These are phyloP conservation scores for Candida tallmaniae DNA, from an alignment of 805 yeast genomes.

Conservation along the genomic window DNA sequence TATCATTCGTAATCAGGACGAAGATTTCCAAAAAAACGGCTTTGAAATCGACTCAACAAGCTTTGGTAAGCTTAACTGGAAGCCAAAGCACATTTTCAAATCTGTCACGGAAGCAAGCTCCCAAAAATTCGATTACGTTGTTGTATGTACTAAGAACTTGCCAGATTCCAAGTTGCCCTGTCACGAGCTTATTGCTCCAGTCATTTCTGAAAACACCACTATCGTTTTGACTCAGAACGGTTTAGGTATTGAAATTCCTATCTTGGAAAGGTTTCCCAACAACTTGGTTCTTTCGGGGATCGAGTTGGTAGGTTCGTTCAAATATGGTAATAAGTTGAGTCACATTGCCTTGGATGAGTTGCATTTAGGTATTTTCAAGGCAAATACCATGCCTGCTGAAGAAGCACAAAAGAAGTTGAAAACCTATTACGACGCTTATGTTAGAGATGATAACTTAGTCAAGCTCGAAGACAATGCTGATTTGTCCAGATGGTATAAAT, in stretches of 20 bases:
- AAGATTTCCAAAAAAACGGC: constrained; percentile 24
- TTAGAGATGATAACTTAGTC: constrained; percentile 18
- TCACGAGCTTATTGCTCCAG: constrained; percentile 39
- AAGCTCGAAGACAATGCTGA: constrained; percentile 25
- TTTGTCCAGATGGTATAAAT: constrained; percentile 36
- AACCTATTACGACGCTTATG: constrained; percentile 24
- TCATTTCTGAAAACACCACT: constrained; percentile 20
- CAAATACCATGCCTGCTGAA: constrained; percentile 9
- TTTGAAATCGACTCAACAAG: constrained; percentile 27
- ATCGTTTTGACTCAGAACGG: constrained; percentile 40
- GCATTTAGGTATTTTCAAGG: constrained; percentile 19
- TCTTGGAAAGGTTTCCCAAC: constrained; percentile 27
- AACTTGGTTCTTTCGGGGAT: constrained; percentile 35
- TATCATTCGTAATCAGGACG: constrained; percentile 35
- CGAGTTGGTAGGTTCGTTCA: constrained; percentile 31
- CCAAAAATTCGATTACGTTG: constrained; percentile 33
- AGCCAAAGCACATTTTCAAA: constrained; percentile 25
- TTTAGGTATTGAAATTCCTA: constrained; percentile 30
- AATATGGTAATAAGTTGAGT: constrained; percentile 18
- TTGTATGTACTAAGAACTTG: constrained; percentile 36
- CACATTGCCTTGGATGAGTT: constrained; percentile 19
- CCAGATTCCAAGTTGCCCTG: constrained; percentile 35
- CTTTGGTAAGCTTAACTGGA: constrained; percentile 30
- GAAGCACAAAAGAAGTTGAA: constrained; percentile 12
- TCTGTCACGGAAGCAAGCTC: constrained; percentile 25